phyloP scores from a whole-genome alignment of 805 yeast genomes.

The Saccharomycopsis amapae region DNA sequence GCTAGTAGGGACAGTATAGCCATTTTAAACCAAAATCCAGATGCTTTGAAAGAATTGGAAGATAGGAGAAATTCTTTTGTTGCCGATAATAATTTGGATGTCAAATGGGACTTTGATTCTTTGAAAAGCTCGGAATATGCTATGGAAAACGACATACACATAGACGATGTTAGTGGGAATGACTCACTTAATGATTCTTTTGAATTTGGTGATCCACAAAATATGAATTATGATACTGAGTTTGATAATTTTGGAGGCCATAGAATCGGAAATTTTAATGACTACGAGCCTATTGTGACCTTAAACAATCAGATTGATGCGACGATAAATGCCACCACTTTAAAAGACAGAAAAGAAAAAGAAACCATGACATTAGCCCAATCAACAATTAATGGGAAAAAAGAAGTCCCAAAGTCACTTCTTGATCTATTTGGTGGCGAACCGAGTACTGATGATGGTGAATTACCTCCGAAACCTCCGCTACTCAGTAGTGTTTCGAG shows the following conservation, averaged over 20 bases:
- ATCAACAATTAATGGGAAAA: conserved; percentile 21
- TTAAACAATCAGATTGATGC: conserved; percentile 6
- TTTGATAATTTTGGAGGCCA: neutral
- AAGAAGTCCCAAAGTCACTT: conserved; percentile 66
- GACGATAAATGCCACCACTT: conserved; percentile 16
- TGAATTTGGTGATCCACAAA: conserved; percentile 21
- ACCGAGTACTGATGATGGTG: conserved; percentile 29
- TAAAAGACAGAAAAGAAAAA: conserved; percentile 7
- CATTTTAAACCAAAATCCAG: conserved; percentile 29
- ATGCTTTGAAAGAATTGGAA: conserved; percentile 24
- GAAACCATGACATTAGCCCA: neutral
- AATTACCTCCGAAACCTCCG: conserved; percentile 23
- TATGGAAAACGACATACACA: conserved; percentile 57
- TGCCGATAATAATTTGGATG: conserved; percentile 29
- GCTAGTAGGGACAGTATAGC: conserved; percentile 45
- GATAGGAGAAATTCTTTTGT: conserved; percentile 12
- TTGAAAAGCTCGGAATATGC: conserved; percentile 67
- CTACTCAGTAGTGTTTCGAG: conserved; percentile 16
- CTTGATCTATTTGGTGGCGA: conserved; percentile 60
- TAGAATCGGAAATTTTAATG: conserved; percentile 12
- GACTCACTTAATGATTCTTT: conserved; percentile 11
- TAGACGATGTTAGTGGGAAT: conserved; percentile 20
- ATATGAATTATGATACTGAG: conserved; percentile 1
- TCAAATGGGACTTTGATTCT: conserved; percentile 89
- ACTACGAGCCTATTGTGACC: conserved; percentile 17